Percentiles rank a stretch among this genome's conserved stretches.
phyloP scores from a whole-genome alignment of 345 rosid species.

The Sisymbrium irio region DNA sequence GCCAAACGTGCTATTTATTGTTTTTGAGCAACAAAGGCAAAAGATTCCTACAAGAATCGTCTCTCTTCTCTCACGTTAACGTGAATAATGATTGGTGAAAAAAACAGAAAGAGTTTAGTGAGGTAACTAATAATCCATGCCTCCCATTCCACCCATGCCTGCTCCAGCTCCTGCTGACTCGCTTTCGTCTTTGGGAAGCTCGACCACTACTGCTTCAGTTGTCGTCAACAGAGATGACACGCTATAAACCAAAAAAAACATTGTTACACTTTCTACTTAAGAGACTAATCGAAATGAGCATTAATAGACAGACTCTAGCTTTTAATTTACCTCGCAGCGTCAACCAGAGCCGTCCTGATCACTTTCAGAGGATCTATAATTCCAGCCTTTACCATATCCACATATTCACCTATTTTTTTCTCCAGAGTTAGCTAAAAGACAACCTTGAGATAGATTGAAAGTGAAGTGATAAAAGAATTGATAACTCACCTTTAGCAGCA shows the following conservation, averaged over 20 bases:
- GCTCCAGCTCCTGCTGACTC: conserved; percentile 40
- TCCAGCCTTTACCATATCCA: conserved; percentile 93
- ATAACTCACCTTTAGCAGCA: conserved; percentile 78
- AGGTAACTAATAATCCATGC: conserved; percentile 6
- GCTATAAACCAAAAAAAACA: neutral
- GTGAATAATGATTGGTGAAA: neutral
- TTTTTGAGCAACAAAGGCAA: neutral
- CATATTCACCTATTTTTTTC: conserved; percentile 63
- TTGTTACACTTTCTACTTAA: neutral
- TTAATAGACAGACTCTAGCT: neutral
- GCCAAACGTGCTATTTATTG: neutral
- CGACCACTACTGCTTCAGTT: conserved; percentile 71
- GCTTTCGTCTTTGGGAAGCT: conserved; percentile 69
- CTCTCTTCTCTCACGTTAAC: neutral
- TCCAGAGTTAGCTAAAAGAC: neutral
- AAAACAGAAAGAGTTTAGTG: neutral
- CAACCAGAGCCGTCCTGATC: conserved; percentile 90
- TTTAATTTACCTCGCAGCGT: conserved; percentile 37
- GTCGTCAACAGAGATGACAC: conserved; percentile 70
- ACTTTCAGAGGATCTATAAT: conserved; percentile 93
- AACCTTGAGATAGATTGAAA: neutral
- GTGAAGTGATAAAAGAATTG: neutral
- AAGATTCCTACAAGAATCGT: conserved; percentile 8
- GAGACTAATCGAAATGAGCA: neutral
- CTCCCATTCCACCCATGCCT: conserved; percentile 54